phyloP scores from a whole-genome alignment of 257 asterid species.

The Lithospermum erythrorhizon region DNA sequence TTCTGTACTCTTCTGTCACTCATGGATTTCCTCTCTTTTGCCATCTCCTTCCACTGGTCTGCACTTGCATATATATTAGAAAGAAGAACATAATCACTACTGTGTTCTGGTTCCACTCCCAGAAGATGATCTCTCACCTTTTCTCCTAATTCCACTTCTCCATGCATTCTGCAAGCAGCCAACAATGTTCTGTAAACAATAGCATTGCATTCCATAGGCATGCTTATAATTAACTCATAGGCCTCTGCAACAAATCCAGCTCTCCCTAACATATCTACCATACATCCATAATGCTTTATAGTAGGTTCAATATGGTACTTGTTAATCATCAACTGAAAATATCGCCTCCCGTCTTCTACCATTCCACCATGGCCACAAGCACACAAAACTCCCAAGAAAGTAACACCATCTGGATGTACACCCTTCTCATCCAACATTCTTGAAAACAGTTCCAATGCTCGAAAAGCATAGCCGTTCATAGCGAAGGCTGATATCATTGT shows the following conservation, averaged over 20 bases:
- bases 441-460: conserved; percentile 8
- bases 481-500: conserved; percentile 6
- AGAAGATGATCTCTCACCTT: conserved; percentile 10
- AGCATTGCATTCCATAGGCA: conserved; percentile 5
- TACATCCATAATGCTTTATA: conserved; percentile 12
- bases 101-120: conserved; percentile 11
- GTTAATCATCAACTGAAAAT: conserved; percentile 4
- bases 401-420: conserved; percentile 7
- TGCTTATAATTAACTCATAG: conserved; percentile 4
- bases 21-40: conserved; percentile 4
- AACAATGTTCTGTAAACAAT: conserved; percentile 9
- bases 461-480: conserved; percentile 4
- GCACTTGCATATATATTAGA: background rate
- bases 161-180: conserved; percentile 14
- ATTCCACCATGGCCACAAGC: conserved; percentile 14
- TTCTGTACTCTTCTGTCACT: conserved; percentile 2
- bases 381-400: conserved; percentile 6
- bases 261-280: conserved; percentile 12
- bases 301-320: conserved; percentile 7
- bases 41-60: conserved; percentile 4
- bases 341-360: conserved; percentile 12
- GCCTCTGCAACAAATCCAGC: conserved; percentile 12
- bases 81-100: conserved; percentile 13
- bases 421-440: conserved; percentile 3
- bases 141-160: conserved; percentile 9